Conservation (phyloP, 108 stramenopile species). For the Stephanodiscus minutulus region DNA sequence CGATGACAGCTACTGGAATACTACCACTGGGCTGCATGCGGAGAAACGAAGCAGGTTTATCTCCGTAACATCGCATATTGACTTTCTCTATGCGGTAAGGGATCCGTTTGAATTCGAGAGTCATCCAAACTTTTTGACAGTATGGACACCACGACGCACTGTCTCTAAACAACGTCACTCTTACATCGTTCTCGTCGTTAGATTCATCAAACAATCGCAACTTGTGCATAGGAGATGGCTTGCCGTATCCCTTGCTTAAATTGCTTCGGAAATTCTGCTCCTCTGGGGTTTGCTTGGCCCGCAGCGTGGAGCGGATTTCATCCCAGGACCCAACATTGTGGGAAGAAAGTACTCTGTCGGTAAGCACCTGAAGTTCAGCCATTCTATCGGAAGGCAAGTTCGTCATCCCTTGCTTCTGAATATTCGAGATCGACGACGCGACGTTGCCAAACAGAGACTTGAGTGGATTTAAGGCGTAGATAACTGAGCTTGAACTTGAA, state of each 20-base stretch:
- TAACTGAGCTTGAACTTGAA: not conserved
- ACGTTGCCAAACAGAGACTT: constrained; percentile 20
- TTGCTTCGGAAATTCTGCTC: constrained; percentile 70
- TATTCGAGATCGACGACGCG: constrained; percentile 13
- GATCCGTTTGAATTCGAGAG: constrained; percentile 83
- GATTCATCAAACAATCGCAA: constrained; percentile 80
- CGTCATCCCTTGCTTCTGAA: constrained; percentile 9
- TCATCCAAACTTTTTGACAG: constrained; percentile 89
- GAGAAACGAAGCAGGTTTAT: constrained; percentile 73
- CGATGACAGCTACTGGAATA: constrained; percentile 87
- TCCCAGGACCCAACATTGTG: constrained; percentile 43
- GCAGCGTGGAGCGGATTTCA: constrained; percentile 52
- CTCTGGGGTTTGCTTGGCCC: constrained; percentile 55
- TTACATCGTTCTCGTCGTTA: constrained; percentile 77
- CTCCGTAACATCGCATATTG: constrained; percentile 92
- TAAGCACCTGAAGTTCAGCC: constrained; percentile 6
- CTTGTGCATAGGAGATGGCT: constrained; percentile 69
- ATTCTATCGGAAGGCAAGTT: not conserved
- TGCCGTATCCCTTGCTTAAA: constrained; percentile 66
- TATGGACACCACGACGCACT: constrained; percentile 89
- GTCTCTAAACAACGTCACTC: constrained; percentile 84
- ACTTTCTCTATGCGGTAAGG: constrained; percentile 89
- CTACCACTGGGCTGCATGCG: constrained; percentile 72
- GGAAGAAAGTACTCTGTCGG: not conserved
- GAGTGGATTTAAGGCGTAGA: constrained; percentile 2